Base-by-base conservation (phyloP, 2,329 filamentous ascomycete genomes). In the Teratosphaeria epicoccoides region DNA sequence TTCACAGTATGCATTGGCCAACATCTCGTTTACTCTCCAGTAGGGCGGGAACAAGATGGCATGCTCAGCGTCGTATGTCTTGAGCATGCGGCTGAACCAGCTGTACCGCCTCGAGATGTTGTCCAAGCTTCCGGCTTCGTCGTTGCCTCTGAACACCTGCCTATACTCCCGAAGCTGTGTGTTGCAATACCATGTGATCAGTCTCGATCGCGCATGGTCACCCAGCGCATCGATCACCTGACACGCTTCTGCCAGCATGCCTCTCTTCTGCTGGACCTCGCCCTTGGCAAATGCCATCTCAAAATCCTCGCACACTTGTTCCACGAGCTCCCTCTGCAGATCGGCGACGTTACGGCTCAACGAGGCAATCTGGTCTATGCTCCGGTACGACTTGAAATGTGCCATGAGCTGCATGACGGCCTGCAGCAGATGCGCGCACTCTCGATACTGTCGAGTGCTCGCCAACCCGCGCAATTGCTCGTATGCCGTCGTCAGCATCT, bases 401-500 rank as follows among this genome's bases (percentile, higher is more conserved):
- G 87, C 87, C 87, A 97, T 96, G 45, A 98, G 82, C 77, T 98
- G 93, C 53, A 98, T 80, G 26, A 98, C 93, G 9, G 93, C 93
- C 72, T 95, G 88, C 52, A 98, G 76, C 54, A 98, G 76, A 62
- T 94, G 89, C 14, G 91, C 90, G 66, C 93, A 97, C 68, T 98
- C 93, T 57, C 88, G 79, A 68, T 98, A 98, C 69, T 98, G 93
- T 52, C 91, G 78, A 29, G 86, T 85, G 70, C 87, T 87, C 59
- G 87, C 85, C 59, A 96, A 75, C 2, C 83, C 87, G 53, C 87
- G 81, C 52, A 98, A 77, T 72, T 98, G 93, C 67, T 97, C 93
- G 71, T 97, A 98, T n/a, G 93, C 93, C 3, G 93, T 97, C 4
- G 93, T 97, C 66, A 98, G 74, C 93, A 98, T 98, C 76, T 98